These are phyloP conservation scores for Colletotrichum tropicale DNA, from an alignment of 2,329 filamentous ascomycete species.

Conservation along the genomic window DNA sequence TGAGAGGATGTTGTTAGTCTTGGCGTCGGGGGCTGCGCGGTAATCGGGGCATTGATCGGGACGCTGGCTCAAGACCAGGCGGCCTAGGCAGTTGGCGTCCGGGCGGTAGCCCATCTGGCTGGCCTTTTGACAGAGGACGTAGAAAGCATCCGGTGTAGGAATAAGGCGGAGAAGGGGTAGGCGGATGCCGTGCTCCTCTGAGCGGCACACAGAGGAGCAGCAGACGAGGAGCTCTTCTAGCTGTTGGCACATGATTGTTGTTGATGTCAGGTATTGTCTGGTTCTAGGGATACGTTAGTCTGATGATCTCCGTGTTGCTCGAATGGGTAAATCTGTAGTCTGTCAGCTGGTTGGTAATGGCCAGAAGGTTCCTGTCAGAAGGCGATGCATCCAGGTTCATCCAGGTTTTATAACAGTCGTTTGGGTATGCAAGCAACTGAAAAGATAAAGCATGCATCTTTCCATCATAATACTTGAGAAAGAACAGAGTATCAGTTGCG, in stretches of 20 bases:
- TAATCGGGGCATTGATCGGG: background rate
- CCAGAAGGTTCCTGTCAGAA: background rate
- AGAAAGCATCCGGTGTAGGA: background rate
- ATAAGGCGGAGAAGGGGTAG: background rate
- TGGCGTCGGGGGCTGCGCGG: background rate
- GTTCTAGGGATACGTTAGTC: background rate
- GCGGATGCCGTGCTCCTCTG: background rate
- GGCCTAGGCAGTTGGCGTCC: background rate
- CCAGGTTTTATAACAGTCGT: background rate
- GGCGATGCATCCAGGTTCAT: background rate
- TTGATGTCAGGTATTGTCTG: background rate
- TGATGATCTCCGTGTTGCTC: background rate
- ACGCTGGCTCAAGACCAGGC: background rate
- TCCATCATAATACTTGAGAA: background rate
- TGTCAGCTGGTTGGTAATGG: background rate
- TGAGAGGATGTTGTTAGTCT: background rate
- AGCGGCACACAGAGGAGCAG: background rate
- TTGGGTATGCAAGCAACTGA: background rate
- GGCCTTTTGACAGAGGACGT: background rate
- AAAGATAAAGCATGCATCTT: background rate
- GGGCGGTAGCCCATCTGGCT: background rate
- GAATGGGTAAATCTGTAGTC: background rate
- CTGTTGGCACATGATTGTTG: background rate
- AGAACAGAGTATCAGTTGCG: background rate
- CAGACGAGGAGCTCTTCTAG: background rate